A percentile compares a stretch with the other conserved stretches of the same genome.
These are phyloP conservation scores for Aciculosporium take DNA, from an alignment of 2,329 filamentous ascomycete genomes.

Conservation along the genomic window DNA sequence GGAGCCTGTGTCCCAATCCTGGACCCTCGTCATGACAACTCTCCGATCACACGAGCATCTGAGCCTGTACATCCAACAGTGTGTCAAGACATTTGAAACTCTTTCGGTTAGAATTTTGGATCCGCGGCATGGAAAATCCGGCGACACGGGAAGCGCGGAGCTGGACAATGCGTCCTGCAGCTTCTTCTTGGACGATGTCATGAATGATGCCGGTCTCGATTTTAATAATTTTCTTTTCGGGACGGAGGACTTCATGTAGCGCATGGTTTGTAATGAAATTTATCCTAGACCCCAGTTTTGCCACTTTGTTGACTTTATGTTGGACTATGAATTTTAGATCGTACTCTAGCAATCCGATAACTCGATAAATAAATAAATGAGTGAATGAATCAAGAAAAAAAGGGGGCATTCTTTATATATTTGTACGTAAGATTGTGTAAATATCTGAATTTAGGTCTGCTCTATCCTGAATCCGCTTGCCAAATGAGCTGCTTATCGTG, in stretches of 20 bases:
- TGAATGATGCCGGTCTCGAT: background rate
- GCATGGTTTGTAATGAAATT: no score
- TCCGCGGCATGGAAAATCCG: background rate
- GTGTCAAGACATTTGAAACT: conserved; percentile 7
- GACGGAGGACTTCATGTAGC: conserved; percentile 1
- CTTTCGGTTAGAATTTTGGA: background rate
- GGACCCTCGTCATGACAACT: conserved; percentile 10
- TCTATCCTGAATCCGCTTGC: no score
- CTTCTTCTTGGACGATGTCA: conserved; percentile 1
- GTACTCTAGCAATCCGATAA: no score
- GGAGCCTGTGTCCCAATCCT: conserved; percentile 12
- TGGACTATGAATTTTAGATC: no score
- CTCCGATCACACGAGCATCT: conserved; percentile 13
- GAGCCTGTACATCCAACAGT: conserved; percentile 9
- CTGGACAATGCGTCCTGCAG: background rate
- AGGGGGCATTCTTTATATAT: no score
- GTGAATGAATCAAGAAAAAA: no score
- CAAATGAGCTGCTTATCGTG: no score
- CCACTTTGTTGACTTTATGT: no score
- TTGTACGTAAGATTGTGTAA: no score
- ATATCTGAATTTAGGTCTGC: no score
- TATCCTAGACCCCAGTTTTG: no score
- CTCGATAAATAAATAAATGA: no score
- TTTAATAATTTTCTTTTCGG: conserved; percentile 4
- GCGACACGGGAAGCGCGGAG: background rate